phyloP scores from a whole-genome alignment of 495 filamentous ascomycete species.

The Trypethelium eluteriae region DNA sequence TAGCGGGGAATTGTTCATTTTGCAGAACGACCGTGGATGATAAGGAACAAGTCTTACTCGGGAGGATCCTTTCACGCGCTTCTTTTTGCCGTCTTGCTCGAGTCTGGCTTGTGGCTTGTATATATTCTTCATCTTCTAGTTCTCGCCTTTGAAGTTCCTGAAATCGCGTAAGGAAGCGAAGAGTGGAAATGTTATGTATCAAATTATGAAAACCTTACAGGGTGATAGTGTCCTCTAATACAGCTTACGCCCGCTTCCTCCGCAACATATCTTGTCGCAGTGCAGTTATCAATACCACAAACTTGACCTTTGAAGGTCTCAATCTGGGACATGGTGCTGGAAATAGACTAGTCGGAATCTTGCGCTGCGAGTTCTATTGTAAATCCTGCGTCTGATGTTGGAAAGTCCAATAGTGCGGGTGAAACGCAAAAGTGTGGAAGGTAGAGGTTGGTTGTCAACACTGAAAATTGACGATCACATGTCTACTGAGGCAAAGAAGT shows the following conservation, averaged over 20 bases:
- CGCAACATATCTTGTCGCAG: not conserved
- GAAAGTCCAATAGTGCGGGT: not conserved
- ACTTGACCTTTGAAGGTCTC: not conserved
- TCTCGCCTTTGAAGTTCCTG: not conserved
- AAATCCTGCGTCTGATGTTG: not conserved
- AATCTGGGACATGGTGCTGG: not conserved
- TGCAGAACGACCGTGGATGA: not conserved
- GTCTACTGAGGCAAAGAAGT: not conserved
- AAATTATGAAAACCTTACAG: not conserved
- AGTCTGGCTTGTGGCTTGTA: not conserved
- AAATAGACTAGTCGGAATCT: not conserved
- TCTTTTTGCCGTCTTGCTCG: slow-evolving; percentile 3
- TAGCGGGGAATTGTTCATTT: not conserved
- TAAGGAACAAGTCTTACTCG: not conserved
- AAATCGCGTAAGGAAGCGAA: not conserved
- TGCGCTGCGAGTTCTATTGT: not conserved
- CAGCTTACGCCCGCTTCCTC: not conserved
- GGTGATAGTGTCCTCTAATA: slow-evolving; percentile 5
- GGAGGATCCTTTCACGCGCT: not conserved
- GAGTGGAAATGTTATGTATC: not conserved
- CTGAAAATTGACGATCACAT: not conserved
- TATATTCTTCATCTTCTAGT: not conserved
- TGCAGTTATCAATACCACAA: slow-evolving; percentile 11
- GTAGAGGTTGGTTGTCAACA: not conserved
- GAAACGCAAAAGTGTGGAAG: too few relatives aligned